A percentile compares a stretch with the other conserved stretches of the same genome.
phyloP scores from a whole-genome alignment of 2,329 filamentous ascomycete genomes.

The Atkinsonella hypoxylon region DNA sequence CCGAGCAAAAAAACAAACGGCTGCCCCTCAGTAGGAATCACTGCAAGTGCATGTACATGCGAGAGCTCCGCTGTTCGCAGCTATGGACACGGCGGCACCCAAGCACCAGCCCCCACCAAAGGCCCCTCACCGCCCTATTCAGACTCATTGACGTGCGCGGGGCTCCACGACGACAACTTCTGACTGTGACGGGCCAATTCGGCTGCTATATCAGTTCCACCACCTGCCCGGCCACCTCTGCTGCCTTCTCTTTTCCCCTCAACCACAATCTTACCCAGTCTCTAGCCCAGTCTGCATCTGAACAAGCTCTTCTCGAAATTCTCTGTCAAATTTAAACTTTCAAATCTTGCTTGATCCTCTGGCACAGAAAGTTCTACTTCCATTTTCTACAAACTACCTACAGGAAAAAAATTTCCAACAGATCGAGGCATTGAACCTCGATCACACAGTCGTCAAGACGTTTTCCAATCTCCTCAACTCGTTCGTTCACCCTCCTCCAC shows the following conservation, averaged over 20 bases:
- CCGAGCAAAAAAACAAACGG: not conserved
- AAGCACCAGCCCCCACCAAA: too few species aligned
- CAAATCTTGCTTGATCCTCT: not conserved
- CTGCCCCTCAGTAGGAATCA: not conserved
- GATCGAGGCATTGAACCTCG: conserved; percentile 43
- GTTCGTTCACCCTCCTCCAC: conserved; percentile 41
- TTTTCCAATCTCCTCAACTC: conserved; percentile 98
- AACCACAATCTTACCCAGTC: not conserved
- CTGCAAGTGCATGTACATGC: not conserved
- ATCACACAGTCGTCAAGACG: conserved; percentile 71
- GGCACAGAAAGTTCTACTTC: not conserved
- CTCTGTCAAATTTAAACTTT: not conserved
- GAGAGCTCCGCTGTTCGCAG: not conserved
- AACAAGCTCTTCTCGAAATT: not conserved
- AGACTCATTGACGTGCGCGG: not conserved
- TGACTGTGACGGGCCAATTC: not conserved
- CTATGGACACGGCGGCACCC: not conserved
- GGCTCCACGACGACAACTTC: not conserved
- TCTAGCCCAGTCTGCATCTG: not conserved
- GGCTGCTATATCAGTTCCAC: conserved; percentile 2
- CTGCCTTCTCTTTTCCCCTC: not conserved
- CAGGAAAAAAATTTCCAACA: conserved; percentile 7
- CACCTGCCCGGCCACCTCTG: not conserved
- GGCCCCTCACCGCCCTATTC: conserved; percentile 1
- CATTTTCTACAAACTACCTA: conserved; percentile 5